phyloP scores from a whole-genome alignment of 2,329 filamentous ascomycete species.

The Tolypocladium guangdongense region DNA sequence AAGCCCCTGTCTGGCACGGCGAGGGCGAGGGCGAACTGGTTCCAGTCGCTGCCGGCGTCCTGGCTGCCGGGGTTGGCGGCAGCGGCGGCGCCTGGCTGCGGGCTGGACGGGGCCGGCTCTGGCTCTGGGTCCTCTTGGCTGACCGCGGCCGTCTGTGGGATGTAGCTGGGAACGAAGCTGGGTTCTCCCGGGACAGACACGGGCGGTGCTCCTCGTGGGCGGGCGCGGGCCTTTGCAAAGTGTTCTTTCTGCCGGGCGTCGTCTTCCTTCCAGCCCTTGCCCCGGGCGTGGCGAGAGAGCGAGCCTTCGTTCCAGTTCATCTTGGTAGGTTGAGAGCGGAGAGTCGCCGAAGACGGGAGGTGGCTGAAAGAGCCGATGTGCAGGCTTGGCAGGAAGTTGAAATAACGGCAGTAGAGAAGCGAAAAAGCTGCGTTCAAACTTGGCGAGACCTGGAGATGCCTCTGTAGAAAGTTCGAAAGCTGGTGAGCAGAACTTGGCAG shows the following conservation, averaged over 20 bases:
- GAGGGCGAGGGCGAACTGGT: not conserved
- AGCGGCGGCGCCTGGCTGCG: not conserved
- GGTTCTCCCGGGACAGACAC: not conserved
- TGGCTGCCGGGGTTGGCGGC: not conserved
- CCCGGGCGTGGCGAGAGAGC: conserved; percentile 24
- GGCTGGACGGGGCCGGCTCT: not conserved
- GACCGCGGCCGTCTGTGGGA: conserved; percentile 1
- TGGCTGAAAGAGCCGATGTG: not conserved
- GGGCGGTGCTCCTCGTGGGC: not conserved
- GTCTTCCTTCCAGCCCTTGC: conserved; percentile 21
- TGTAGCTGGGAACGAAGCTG: conserved; percentile 17
- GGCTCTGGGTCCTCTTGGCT: not conserved
- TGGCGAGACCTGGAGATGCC: too few relatives aligned
- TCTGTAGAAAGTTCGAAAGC: not conserved
- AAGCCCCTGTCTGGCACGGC: not conserved
- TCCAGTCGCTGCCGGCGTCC: not conserved
- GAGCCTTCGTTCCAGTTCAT: conserved; percentile 34
- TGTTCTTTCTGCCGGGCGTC: conserved; percentile 23
- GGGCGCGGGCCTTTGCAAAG: conserved; percentile 24
- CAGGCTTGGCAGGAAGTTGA: not conserved
- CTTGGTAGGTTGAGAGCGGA: not conserved
- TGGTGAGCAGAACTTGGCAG: not conserved
- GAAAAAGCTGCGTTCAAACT: not conserved
- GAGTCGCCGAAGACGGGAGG: not conserved
- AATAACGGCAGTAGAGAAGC: not conserved